These are phyloP conservation scores for Cladorrhinum sp. DNA, from an alignment of 2,329 filamentous ascomycete species.

Conservation along the genomic window DNA sequence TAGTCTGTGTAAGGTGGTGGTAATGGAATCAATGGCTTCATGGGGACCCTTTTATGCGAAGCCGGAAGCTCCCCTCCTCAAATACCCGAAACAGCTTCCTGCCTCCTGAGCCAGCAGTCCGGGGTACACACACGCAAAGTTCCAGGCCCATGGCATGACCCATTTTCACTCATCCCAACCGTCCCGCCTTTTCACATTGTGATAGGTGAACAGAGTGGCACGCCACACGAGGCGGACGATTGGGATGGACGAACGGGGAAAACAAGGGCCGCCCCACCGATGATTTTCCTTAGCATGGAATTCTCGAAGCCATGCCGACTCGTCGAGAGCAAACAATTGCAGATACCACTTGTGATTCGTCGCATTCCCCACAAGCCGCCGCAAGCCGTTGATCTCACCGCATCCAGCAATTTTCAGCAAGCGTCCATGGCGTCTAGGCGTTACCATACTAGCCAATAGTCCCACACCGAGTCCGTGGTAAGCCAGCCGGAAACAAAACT, in stretches of 20 bases:
- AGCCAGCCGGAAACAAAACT: constrained; percentile 7
- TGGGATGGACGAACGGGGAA: background rate
- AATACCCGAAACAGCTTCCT: constrained; percentile 10
- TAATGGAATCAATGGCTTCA: background rate
- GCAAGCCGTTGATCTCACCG: constrained; percentile 7
- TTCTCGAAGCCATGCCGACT: background rate
- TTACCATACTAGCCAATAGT: background rate
- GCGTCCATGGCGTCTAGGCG: background rate
- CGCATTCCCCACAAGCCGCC: constrained; percentile 14
- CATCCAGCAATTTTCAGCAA: constrained; percentile 1
- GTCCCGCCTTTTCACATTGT: background rate
- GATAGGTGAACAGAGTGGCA: background rate
- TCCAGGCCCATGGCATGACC: constrained; percentile 2
- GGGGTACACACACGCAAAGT: constrained; percentile 4
- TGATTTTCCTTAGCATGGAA: too few relatives aligned
- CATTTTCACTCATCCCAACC: background rate
- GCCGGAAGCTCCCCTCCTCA: constrained; percentile 11
- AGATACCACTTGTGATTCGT: background rate
- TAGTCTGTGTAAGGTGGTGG: background rate
- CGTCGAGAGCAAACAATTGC: background rate
- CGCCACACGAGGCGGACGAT: background rate
- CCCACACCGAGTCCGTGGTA: constrained; percentile 4
- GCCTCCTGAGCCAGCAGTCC: background rate
- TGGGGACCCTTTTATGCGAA: background rate
- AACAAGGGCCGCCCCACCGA: background rate